Conservation (phyloP, 1,284 basidiomycete species). For the Cryptococcus jaspeensis region DNA sequence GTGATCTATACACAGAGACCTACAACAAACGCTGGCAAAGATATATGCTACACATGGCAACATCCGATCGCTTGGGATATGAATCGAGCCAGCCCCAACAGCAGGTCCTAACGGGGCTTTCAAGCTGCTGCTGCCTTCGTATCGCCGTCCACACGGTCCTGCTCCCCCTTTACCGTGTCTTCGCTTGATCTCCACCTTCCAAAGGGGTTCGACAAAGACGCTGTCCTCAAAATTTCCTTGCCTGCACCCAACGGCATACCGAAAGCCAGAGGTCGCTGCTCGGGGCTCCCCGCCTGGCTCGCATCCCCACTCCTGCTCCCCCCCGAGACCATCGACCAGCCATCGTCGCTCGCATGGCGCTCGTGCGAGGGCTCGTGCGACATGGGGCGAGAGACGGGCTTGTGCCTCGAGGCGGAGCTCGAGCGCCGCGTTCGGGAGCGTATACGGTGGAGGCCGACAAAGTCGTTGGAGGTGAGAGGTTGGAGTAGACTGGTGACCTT, state of each 20-base stretch:
- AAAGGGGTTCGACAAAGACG: slow-evolving; percentile 2
- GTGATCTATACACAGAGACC: too few species aligned
- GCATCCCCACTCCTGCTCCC: slow-evolving; percentile 6
- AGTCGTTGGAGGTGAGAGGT: slow-evolving; percentile 13
- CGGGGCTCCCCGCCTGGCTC: slow-evolving; percentile 4
- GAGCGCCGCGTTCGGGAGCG: slow-evolving; percentile 11
- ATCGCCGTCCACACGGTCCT: too few species aligned
- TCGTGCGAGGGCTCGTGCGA: not conserved
- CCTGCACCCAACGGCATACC: not conserved
- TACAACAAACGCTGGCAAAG: too few species aligned
- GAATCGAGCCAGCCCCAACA: too few species aligned
- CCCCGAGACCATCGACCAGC: slow-evolving; percentile 18
- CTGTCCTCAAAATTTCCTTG: not conserved
- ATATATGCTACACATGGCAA: too few species aligned
- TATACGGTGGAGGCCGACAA: not conserved
- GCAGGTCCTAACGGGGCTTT: too few species aligned
- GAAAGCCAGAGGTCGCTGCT: not conserved
- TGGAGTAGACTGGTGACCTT: slow-evolving; percentile 25
- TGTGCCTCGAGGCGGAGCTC: slow-evolving; percentile 1
- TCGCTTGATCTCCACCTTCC: not conserved
- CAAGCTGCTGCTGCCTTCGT: too few species aligned
- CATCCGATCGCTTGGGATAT: too few species aligned
- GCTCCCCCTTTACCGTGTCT: too few species aligned
- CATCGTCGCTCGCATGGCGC: slow-evolving; percentile 12
- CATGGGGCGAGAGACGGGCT: not conserved